Evolutionary conservation across 1,139 yeast genomes (phyloP), one percentile per base, ranked within the genome.

Genomic region (Kurtzmaniella quercitrusa): DNA sequence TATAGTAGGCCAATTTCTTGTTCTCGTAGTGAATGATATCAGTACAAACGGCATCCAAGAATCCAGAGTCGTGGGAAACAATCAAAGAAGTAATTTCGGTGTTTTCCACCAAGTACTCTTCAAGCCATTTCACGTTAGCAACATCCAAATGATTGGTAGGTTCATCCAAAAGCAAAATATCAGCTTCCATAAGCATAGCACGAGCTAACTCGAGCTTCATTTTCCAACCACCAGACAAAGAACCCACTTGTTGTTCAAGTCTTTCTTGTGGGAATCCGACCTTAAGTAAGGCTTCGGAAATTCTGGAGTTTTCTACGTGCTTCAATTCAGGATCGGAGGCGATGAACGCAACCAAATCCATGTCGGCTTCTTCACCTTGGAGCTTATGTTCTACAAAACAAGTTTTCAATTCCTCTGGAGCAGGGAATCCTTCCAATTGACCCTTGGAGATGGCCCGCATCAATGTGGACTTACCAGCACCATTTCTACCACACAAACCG

Each of bases 71-170:
- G 76, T 93, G 98, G 40, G 98, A 90, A 53, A 93, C 98, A 59
- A 93, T 91, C 63, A 93, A 76, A 12, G 96, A 88, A 42, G 98
- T 93, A 61, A 93, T 91, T 46, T 90, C 85, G 34, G 87, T 79
- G 66, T 91, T 88, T 48, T 77, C 81, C 39, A 82, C 73, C 60
- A 93, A 76, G 62, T 93, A 93, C 52, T 91, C 90, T 67, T 89
- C 83, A 54, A 93, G 74, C 98, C 98, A 93, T 60, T 85, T 82
- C 46, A 93, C 98, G 60, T 93, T 93, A 42, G 79, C 75, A 46
- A 89, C 96, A 73, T 93, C 98, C 79, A 93, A 82, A 72, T 93
- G 98, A 74, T 93, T 93, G 53, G 98, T 93, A 66, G 98, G 98
- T 81, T 93, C 98, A 68, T 93, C 98, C 62, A 93, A 77, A 57